Conservation (phyloP, 2,329 filamentous ascomycete species). For the Mariannaea elegans region DNA sequence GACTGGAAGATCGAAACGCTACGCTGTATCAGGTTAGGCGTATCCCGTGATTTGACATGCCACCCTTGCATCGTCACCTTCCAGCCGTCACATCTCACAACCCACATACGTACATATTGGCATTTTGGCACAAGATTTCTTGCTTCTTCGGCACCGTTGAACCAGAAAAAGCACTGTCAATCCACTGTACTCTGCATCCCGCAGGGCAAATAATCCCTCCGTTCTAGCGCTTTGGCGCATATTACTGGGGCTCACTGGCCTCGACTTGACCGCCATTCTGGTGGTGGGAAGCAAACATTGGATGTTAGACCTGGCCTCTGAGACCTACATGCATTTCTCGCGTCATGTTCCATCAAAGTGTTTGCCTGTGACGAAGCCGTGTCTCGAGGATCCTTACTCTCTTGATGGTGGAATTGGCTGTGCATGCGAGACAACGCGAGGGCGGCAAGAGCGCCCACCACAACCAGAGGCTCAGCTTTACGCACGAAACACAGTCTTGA, state of each 20-base stretch:
- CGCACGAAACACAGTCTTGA: neutral
- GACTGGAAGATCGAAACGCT: constrained; percentile 28
- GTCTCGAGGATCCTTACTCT: constrained; percentile 21
- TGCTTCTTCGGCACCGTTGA: constrained; percentile 8
- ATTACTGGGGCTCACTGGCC: neutral
- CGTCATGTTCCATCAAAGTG: constrained; percentile 32
- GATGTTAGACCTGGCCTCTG: constrained; percentile 18
- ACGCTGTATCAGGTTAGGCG: constrained; percentile 20
- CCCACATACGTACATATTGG: constrained; percentile 1
- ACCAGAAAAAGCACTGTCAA: constrained; percentile 27
- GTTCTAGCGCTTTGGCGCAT: neutral
- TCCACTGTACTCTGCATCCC: constrained; percentile 7
- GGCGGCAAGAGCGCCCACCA: neutral
- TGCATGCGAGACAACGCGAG: constrained; percentile 19
- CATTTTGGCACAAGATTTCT: constrained; percentile 6
- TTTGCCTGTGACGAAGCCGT: constrained; percentile 35
- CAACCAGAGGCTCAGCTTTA: constrained; percentile 15
- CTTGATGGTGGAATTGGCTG: constrained; percentile 8
- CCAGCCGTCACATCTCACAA: constrained; percentile 17
- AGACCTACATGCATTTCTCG: constrained; percentile 34
- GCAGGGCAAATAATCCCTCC: constrained; percentile 9
- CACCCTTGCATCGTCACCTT: constrained; percentile 23
- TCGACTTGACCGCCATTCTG: constrained; percentile 38
- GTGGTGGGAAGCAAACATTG: constrained; percentile 8
- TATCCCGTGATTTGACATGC: constrained; percentile 34